phyloP scores from a whole-genome alignment of 1,139 yeast genomes.

The Saccharomyces hybrid region DNA sequence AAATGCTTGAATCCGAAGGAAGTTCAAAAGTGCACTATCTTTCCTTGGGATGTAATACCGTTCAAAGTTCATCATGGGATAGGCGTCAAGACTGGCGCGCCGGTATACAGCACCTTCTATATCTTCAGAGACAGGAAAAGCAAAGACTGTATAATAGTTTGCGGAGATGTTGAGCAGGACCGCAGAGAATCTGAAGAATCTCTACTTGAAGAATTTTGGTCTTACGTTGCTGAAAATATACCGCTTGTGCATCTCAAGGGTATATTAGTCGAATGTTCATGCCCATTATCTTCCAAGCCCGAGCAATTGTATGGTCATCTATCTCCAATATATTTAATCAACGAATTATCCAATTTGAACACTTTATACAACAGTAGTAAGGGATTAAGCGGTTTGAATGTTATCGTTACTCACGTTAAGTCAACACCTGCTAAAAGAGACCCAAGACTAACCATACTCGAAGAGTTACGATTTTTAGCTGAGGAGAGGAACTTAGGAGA shows the following conservation, averaged over 20 bases:
- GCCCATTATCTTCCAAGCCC: slow-evolving; percentile 35
- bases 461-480: slow-evolving; percentile 37
- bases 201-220: slow-evolving; percentile 51
- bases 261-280: slow-evolving; percentile 73
- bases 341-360: slow-evolving; percentile 44
- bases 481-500: slow-evolving; percentile 9
- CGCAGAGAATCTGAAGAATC: slow-evolving; percentile 18
- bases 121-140: slow-evolving; percentile 37
- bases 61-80: slow-evolving; percentile 20
- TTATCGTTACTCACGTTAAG: slow-evolving; percentile 68
- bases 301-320: slow-evolving; percentile 66
- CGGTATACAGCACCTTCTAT: slow-evolving; percentile 43
- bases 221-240: slow-evolving; percentile 42
- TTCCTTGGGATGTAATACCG: slow-evolving; percentile 19
- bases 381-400: slow-evolving; percentile 36
- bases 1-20: background rate
- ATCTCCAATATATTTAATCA: slow-evolving; percentile 54
- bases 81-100: slow-evolving; percentile 8
- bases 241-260: slow-evolving; percentile 38
- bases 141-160: slow-evolving; percentile 42
- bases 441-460: slow-evolving; percentile 47
- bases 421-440: slow-evolving; percentile 40
- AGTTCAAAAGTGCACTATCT: slow-evolving; percentile 1
- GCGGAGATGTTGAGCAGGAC: slow-evolving; percentile 40
- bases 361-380: slow-evolving; percentile 12